Percentiles rank a stretch among this genome's conserved stretches.
Conservation (phyloP, 169 alveolate species). For the Toxoplasma gondii region DNA sequence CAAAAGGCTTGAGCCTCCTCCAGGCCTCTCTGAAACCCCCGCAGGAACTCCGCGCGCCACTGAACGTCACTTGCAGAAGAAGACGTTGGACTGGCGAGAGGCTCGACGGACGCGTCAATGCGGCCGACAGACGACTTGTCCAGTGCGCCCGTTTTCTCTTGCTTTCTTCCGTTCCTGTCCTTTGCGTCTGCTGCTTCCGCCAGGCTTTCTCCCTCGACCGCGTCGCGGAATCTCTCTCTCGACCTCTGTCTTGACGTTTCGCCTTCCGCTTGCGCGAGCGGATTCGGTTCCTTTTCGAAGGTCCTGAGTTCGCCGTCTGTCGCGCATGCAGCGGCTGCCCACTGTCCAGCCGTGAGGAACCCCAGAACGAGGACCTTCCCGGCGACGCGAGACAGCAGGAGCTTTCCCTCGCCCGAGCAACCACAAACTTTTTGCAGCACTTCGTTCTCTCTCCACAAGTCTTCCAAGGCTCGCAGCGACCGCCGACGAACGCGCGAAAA, state of each 20-base stretch:
- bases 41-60: constrained; percentile 16
- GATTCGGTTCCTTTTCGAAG: too few relatives aligned
- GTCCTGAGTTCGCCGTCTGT: background rate
- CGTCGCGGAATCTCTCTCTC: too few relatives aligned
- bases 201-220: too few relatives aligned
- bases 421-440: too few relatives aligned
- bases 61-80: background rate
- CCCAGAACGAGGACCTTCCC: background rate
- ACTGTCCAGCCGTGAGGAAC: background rate
- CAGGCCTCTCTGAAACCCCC: background rate
- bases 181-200: too few relatives aligned
- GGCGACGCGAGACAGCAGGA: background rate
- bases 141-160: too few relatives aligned
- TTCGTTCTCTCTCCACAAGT: background rate
- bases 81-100: too few relatives aligned
- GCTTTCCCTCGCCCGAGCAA: background rate
- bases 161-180: too few relatives aligned
- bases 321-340: background rate
- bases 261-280: too few relatives aligned
- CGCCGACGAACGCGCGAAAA: background rate
- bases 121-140: too few relatives aligned
- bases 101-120: too few relatives aligned
- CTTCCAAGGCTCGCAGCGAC: background rate
- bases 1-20: background rate
- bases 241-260: too few relatives aligned